Base-by-base conservation (phyloP, 2,329 filamentous ascomycete genomes). In the Fusarium pseudonygamai region DNA sequence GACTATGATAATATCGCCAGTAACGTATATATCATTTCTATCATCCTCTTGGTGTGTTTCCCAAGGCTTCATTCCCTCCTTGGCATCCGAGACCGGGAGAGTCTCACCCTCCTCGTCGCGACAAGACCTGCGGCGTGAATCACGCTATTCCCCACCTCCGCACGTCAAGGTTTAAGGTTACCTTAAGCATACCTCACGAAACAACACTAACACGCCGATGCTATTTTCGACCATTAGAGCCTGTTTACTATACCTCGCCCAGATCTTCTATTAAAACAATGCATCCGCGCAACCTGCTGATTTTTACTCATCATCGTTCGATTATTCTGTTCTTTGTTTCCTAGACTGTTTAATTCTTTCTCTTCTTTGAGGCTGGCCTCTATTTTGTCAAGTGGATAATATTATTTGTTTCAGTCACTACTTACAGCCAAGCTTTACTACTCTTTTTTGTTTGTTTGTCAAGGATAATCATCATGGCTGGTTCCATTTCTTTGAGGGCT, bases 221-320 rank as follows among this genome's bases (percentile, higher is more conserved):
- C 49, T 56, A 66, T 66, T 56, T 64, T 56, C 26, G 36, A 40
- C 32, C 26, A 16, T 53, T 53, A 53, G 6, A 53, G 36, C 47
- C n/a, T 26, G n/a, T n/a, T 39, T 42, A 34, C 28, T 61, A 57
- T 56, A 42, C 15, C 30, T 3, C 18, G 3, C 1, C 32, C 43
- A 13, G 22, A 28, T 40, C 20, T 32, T 39, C 7, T 70, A 70
- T 69, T 70, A 70, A 70, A 70, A 43, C 67, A 65, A 47, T 43
- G 22, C 18, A 10, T 32, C 20, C 60, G 32, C 30, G 39, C 34
- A 66, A 70, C 47, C 67, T 70, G 28, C 60, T 66, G 66, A 70
- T 70, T 70, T 45, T 65, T 66, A 12, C 18, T 43, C 26, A 70
- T 70, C 56, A 70, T 70, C 66, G 47, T 70, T 70, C 66, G 67